Percentiles rank a stretch among this genome's conserved stretches.
phyloP scores from a whole-genome alignment of 1,284 basidiomycete species.

The Trichosporon inkin region DNA sequence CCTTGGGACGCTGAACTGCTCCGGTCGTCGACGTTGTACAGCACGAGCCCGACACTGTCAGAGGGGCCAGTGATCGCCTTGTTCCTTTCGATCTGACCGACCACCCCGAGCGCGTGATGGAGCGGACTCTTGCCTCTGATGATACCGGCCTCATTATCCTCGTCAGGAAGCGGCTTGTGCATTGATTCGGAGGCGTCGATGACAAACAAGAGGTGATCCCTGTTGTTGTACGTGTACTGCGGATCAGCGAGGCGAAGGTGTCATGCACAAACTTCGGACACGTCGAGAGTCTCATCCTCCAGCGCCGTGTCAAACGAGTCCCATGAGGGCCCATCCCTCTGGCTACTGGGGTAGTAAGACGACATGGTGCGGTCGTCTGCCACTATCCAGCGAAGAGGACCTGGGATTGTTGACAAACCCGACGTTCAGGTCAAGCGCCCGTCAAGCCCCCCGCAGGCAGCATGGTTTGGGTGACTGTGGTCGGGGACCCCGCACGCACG shows the following conservation, averaged over 20 bases:
- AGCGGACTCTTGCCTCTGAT: slow-evolving; percentile 48
- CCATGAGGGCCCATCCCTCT: slow-evolving; percentile 38
- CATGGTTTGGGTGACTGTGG: not conserved
- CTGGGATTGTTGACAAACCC: not conserved
- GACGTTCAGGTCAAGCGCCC: not conserved
- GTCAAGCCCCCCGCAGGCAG: not conserved
- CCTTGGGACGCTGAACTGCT: not conserved
- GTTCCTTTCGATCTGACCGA: slow-evolving; percentile 76
- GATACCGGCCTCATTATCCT: slow-evolving; percentile 26
- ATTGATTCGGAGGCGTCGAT: slow-evolving; percentile 90
- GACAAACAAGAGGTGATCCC: slow-evolving; percentile 83
- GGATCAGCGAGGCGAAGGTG: not conserved
- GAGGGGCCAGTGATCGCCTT: slow-evolving; percentile 83
- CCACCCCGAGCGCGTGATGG: slow-evolving; percentile 67
- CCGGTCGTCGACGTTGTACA: slow-evolving; percentile 73
- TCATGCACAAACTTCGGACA: slow-evolving; percentile 36
- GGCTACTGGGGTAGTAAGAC: slow-evolving; percentile 38
- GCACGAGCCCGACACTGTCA: slow-evolving; percentile 79
- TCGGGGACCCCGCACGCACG: slow-evolving; percentile 2
- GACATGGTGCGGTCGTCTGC: slow-evolving; percentile 29
- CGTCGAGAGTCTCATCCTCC: slow-evolving; percentile 41
- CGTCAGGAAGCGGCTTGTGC: slow-evolving; percentile 63
- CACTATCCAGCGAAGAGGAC: not conserved
- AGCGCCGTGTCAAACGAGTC: slow-evolving; percentile 35
- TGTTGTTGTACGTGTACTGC: slow-evolving; percentile 67